Evolutionary conservation across 305 asterid species (phyloP).

Genomic region (Ajuga reptans): DNA sequence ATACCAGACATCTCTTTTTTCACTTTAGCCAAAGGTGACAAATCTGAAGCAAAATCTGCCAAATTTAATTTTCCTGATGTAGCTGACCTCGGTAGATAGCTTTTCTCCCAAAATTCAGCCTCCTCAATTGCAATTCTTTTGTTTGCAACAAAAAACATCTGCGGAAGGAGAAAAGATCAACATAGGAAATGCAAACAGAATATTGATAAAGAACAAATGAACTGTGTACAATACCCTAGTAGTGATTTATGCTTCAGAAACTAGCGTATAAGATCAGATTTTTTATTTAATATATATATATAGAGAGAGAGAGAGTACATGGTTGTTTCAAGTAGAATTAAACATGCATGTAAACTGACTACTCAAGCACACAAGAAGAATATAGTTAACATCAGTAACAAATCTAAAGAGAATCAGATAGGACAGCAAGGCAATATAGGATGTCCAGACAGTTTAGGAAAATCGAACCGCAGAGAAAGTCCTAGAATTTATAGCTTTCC

Average conservation of each 20-base stretch:
- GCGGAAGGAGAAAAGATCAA: constrained; percentile 26
- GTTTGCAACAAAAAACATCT: constrained; percentile 86
- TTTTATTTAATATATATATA: neutral
- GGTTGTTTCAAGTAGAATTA: neutral
- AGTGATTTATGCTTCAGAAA: constrained; percentile 2
- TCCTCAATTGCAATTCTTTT: constrained; percentile 64
- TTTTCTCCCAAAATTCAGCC: constrained; percentile 96
- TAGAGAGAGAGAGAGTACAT: neutral
- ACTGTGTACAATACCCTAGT: neutral
- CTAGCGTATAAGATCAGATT: neutral
- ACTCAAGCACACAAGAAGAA: neutral
- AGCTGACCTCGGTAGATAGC: constrained; percentile 59
- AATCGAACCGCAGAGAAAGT: neutral
- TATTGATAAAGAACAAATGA: neutral
- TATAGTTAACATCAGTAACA: neutral
- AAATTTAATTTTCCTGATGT: constrained; percentile 32
- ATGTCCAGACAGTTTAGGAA: neutral
- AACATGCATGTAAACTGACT: neutral
- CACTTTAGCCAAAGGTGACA: constrained; percentile 29
- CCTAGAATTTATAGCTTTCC: neutral
- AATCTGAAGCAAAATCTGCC: constrained; percentile 32
- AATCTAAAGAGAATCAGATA: neutral
- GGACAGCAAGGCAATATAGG: neutral
- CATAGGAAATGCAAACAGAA: constrained; percentile 1
- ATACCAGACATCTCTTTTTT: constrained; percentile 36